phyloP scores from a whole-genome alignment of 106 monocot genomes.

The Platanthera zijinensis region DNA sequence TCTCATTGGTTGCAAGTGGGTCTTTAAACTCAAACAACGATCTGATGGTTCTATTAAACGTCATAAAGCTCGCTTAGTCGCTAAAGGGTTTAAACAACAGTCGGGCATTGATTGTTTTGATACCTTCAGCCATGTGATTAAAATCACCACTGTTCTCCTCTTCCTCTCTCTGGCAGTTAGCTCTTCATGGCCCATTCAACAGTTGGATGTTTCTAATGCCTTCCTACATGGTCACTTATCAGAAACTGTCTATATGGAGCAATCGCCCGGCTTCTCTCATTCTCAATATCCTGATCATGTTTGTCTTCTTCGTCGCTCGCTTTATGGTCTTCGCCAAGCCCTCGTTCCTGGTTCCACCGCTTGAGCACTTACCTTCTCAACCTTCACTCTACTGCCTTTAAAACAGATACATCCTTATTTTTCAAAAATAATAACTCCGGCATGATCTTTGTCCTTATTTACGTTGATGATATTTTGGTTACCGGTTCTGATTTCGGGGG shows the following conservation, averaged over 20 bases:
- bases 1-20: background rate
- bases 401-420: too few relatives aligned
- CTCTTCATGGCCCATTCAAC: background rate
- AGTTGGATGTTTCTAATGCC: background rate
- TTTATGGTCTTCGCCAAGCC: background rate
- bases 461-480: too few relatives aligned
- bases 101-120: constrained; percentile 2
- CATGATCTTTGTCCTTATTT: too few relatives aligned
- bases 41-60: too few relatives aligned
- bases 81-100: constrained; percentile 3
- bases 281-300: background rate
- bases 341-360: too few relatives aligned
- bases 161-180: background rate
- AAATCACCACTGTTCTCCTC: background rate
- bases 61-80: background rate
- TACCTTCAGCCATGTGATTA: constrained; percentile 1
- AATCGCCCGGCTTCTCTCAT: background rate
- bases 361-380: too few relatives aligned
- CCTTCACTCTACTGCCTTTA: too few relatives aligned
- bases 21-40: too few relatives aligned
- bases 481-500: too few relatives aligned
- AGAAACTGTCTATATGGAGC: background rate
- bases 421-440: too few relatives aligned
- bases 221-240: background rate
- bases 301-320: background rate